These are phyloP conservation scores for Xanthoconium separans DNA, from an alignment of 1,284 basidiomycete genomes.

Conservation along the genomic window DNA sequence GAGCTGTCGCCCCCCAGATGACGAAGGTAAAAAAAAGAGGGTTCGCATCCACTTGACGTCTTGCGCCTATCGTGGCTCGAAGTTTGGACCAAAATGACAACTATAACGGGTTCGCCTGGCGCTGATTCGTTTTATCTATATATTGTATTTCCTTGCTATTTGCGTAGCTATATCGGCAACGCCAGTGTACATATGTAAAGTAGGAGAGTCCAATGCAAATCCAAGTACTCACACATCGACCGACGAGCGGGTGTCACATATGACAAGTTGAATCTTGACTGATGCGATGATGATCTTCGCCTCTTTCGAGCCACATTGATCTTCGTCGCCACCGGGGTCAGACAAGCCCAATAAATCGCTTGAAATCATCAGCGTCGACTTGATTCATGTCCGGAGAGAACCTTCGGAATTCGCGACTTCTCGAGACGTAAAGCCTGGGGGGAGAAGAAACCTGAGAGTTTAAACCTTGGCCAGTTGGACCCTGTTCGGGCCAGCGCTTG, in stretches of 20 bases:
- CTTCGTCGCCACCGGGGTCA: conserved; percentile 11
- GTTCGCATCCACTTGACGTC: conserved; percentile 11
- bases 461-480: neutral
- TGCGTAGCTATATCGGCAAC: conserved; percentile 1
- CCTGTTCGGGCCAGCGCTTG: no score
- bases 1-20: neutral
- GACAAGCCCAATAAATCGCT: conserved; percentile 5
- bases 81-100: conserved; percentile 3
- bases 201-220: conserved; percentile 5
- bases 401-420: conserved; percentile 2
- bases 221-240: neutral
- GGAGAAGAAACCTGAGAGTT: no score
- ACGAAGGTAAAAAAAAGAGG: conserved; percentile 10
- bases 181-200: conserved; percentile 24
- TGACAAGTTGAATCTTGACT: neutral
- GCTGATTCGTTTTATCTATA: conserved; percentile 25
- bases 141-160: conserved; percentile 23
- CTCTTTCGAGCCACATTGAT: conserved; percentile 15
- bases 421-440: conserved; percentile 9
- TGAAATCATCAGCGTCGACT: conserved; percentile 1
- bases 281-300: conserved; percentile 13
- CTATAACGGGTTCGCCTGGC: conserved; percentile 19
- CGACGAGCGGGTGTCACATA: neutral
- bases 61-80: conserved; percentile 10
- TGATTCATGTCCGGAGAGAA: conserved; percentile 25